Base-by-base conservation (phyloP, 306 rosid species). In the Fragaria vesca region DNA sequence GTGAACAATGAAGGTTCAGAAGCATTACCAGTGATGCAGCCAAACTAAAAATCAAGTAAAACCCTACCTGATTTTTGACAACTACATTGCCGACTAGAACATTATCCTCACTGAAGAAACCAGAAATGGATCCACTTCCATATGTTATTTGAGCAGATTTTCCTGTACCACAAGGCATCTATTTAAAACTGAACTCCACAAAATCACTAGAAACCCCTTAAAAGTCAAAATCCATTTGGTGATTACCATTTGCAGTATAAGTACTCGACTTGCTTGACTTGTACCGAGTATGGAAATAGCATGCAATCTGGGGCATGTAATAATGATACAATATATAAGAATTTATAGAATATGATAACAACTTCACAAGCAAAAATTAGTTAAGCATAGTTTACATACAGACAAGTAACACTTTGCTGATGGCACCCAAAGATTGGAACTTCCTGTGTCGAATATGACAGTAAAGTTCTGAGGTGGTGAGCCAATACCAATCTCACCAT, bases 401-500 rank as follows among this genome's bases (percentile, higher is more conserved):
- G 97, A 90, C 47, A 93, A 87, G 36, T 81, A 86, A 87, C 97
- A 93, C 80, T 89, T 87, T 48, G 96, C 81, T 30, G 97, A 90
- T 72, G 96, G 97, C 82, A 93, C 92, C 96, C 96, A 93, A 15
- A 93, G 91, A 82, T 93, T 93, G 79, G 97, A 90, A 81, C 94
- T 93, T 21, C 94, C 97, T 1, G 94, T 89, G 82, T 93, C 98
- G 78, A 93, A 93, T 79, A 93, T 87, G 81, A 93, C 95, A 70
- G 86, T 70, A 85, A 93, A 93, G 26, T 81, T 89, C 77, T 93
- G 98, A 45, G 93, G 90, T 16, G 98, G 98, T 6, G 98, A 84
- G 77, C 97, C 98, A 76, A 93, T 88, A 74, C 95, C 89, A 83
- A 93, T 93, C 89, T 88, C 97, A 78, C 98, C 98, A 77, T 65